These are phyloP conservation scores for Mallotus repandus DNA, from an alignment of 441 rosid genomes.

Conservation along the genomic window DNA sequence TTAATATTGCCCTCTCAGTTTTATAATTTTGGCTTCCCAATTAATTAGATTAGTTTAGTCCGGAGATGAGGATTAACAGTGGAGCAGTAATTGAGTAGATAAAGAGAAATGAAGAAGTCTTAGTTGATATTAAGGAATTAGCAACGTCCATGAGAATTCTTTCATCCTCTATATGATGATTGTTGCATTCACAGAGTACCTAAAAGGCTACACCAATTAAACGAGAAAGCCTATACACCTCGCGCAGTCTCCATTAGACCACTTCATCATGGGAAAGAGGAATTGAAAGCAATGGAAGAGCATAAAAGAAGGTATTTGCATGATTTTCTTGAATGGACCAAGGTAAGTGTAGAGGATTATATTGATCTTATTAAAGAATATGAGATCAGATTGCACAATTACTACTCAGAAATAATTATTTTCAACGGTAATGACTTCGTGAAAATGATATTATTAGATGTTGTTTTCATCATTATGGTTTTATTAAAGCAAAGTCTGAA, in stretches of 20 bases:
- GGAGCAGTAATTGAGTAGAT: neutral
- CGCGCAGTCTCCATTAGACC: conserved; percentile 2
- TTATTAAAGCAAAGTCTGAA: neutral
- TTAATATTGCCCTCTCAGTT: too few relatives aligned
- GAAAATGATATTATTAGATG: conserved; percentile 4
- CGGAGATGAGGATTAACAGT: neutral
- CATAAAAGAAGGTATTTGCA: neutral
- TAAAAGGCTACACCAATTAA: neutral
- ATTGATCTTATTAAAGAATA: neutral
- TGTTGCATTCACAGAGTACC: conserved; percentile 5
- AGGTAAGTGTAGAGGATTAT: neutral
- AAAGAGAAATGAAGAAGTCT: neutral
- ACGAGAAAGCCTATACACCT: neutral
- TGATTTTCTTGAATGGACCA: conserved; percentile 1
- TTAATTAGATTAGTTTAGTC: too few relatives aligned
- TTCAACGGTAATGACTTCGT: neutral
- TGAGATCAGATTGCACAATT: conserved; percentile 12
- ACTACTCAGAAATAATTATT: conserved; percentile 17
- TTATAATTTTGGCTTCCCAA: too few relatives aligned
- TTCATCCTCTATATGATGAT: neutral
- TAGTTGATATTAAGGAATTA: neutral
- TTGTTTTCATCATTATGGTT: conserved; percentile 9
- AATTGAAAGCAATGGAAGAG: conserved; percentile 1
- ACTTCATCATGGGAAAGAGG: conserved; percentile 8
- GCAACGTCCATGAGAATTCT: neutral